Conservation (phyloP, 371 early-diverging fungal species). For the Rhizopus microsporus region DNA sequence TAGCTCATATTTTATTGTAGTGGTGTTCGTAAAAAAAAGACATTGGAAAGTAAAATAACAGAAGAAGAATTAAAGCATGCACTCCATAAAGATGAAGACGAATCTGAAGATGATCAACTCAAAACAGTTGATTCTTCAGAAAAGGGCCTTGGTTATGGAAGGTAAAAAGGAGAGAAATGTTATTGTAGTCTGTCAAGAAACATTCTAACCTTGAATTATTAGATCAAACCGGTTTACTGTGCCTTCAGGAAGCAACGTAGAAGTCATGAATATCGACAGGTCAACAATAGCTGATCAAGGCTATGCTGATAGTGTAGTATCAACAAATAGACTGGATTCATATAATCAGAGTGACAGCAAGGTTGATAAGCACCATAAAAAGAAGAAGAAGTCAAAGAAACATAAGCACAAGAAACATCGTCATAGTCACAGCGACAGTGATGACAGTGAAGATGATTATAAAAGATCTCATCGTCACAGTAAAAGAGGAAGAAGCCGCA, state of each 20-base stretch:
- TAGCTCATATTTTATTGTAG: slow-evolving; percentile 18
- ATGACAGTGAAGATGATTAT: slow-evolving; percentile 16
- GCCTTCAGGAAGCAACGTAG: slow-evolving; percentile 22
- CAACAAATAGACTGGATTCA: background rate
- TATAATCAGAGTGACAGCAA: background rate
- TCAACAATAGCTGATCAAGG: background rate
- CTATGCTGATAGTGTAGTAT: background rate
- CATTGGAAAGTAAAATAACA: slow-evolving; percentile 53
- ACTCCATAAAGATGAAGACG: slow-evolving; percentile 46
- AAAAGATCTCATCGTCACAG: slow-evolving; percentile 19
- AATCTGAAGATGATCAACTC: slow-evolving; percentile 40
- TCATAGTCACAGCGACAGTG: slow-evolving; percentile 24
- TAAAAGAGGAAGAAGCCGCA: background rate
- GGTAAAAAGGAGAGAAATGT: slow-evolving; percentile 23
- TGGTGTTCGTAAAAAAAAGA: slow-evolving; percentile 58
- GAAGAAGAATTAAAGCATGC: slow-evolving; percentile 62
- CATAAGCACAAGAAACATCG: slow-evolving; percentile 36
- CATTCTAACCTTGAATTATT: background rate
- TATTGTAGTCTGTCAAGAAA: background rate
- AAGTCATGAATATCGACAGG: slow-evolving; percentile 27
- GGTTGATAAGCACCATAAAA: slow-evolving; percentile 33
- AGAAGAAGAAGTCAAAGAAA: slow-evolving; percentile 44
- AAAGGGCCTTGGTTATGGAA: slow-evolving; percentile 70
- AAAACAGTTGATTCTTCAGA: slow-evolving; percentile 26
- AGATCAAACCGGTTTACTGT: slow-evolving; percentile 28